Conservation (phyloP, 2,329 filamentous ascomycete genomes). For the Beauveria medogensis region DNA sequence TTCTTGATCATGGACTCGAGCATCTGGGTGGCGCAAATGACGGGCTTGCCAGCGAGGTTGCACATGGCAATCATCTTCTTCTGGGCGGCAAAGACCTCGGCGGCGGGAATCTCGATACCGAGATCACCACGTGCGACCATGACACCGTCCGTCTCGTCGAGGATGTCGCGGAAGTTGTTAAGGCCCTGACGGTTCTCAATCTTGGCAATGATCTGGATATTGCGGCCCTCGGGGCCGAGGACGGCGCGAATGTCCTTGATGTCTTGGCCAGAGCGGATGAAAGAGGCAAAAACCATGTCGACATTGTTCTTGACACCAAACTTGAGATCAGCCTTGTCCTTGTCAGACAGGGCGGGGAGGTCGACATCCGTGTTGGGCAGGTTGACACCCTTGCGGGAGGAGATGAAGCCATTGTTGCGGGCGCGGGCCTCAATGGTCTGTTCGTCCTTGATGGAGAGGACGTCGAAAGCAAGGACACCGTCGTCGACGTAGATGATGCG, state of each 20-base stretch:
- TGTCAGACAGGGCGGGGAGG: conserved; percentile 92
- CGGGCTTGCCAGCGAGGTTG: conserved; percentile 97
- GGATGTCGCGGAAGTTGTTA: conserved; percentile 98
- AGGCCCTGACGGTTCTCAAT: conserved; percentile 99
- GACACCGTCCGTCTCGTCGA: conserved; percentile 93
- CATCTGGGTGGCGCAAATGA: conserved; percentile 99
- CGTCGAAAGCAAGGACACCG: conserved; percentile 93
- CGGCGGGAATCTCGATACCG: conserved; percentile 96
- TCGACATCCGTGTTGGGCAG: conserved; percentile 98
- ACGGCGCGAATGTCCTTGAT: conserved; percentile 88
- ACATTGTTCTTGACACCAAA: conserved; percentile 99
- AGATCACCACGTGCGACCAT: conserved; percentile 97
- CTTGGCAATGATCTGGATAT: conserved; percentile 99
- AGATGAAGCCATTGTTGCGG: conserved; percentile 98
- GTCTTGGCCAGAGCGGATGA: conserved; percentile 90
- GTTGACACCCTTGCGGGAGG: conserved; percentile 98
- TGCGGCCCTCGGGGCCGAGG: conserved; percentile 82
- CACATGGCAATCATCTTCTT: conserved; percentile 99
- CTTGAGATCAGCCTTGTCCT: conserved; percentile 87
- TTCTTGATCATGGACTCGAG: conserved; percentile 99
- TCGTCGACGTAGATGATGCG: conserved; percentile 98
- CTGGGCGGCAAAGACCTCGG: conserved; percentile 97
- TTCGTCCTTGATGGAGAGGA: conserved; percentile 78
- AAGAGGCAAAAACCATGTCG: conserved; percentile 98
- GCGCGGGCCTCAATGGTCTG: conserved; percentile 80